Conservation (phyloP, 345 rosid species). For the Sisymbrium altissimum region DNA sequence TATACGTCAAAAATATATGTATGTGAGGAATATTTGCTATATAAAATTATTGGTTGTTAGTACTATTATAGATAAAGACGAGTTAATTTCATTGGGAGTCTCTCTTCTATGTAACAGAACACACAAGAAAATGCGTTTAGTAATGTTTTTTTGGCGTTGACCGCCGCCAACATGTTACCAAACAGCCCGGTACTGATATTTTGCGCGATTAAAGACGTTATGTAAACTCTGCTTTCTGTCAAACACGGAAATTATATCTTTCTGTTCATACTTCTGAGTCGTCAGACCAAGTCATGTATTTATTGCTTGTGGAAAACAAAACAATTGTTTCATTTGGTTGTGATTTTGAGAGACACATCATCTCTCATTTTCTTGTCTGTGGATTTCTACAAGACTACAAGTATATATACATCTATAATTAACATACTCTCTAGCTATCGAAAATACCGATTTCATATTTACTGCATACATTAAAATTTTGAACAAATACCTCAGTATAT, state of each 20-base stretch:
- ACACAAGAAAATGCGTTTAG: slow-evolving; percentile 8
- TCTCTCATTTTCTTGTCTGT: neutral
- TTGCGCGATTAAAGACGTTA: neutral
- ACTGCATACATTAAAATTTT: no score
- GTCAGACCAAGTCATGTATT: neutral
- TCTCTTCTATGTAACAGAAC: neutral
- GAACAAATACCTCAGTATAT: no score
- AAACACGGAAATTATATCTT: neutral
- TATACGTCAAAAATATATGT: no score
- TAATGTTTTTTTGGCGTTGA: neutral
- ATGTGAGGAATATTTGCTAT: neutral
- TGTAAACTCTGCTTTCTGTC: neutral
- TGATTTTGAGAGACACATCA: neutral
- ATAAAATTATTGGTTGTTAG: neutral
- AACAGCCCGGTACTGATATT: neutral
- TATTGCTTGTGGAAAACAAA: neutral
- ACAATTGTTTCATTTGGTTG: neutral
- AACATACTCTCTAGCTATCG: neutral
- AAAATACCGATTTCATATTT: neutral
- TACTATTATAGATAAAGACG: neutral
- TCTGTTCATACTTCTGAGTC: slow-evolving; percentile 5
- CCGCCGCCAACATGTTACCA: neutral
- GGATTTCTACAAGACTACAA: neutral
- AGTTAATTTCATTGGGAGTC: neutral
- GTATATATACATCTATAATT: neutral